Conservation (phyloP, 306 rosid genomes). For the Calophaca sinica region DNA sequence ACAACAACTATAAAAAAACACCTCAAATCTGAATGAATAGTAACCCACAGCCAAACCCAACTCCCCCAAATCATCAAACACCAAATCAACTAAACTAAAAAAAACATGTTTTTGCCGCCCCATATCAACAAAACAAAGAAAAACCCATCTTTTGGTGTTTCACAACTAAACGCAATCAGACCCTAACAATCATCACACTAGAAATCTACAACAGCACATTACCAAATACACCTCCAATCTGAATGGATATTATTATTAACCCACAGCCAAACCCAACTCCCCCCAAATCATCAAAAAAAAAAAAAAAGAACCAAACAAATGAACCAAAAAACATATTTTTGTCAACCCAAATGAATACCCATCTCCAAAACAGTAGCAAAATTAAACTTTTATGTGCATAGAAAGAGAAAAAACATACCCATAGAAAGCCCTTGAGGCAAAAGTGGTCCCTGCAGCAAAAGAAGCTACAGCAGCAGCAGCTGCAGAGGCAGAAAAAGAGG, state of each 20-base stretch:
- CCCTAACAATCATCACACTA: not conserved
- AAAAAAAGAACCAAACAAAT: not conserved
- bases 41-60: constrained; percentile 10
- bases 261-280: constrained; percentile 7
- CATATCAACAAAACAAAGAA: not conserved
- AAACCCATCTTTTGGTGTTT: not conserved
- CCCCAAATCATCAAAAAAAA: not conserved
- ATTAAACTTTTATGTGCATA: not conserved
- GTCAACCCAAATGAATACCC: constrained; percentile 14
- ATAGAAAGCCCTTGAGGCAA: constrained; percentile 68
- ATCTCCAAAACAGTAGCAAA: not conserved
- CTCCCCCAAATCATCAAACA: constrained; percentile 1
- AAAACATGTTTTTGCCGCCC: not conserved
- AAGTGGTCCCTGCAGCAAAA: constrained; percentile 64
- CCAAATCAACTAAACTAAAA: constrained; percentile 14
- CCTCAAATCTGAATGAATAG: not conserved
- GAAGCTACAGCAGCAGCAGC: constrained; percentile 64
- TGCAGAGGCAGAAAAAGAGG: constrained; percentile 68
- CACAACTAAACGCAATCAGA: constrained; percentile 1
- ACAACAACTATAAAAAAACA: not conserved
- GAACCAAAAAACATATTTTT: not conserved
- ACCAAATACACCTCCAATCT: not conserved
- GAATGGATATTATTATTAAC: not conserved
- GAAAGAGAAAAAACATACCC: constrained; percentile 55
- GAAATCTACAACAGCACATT: not conserved